Conservation (phyloP, 495 filamentous ascomycete genomes). For the Xylaria scruposa region DNA sequence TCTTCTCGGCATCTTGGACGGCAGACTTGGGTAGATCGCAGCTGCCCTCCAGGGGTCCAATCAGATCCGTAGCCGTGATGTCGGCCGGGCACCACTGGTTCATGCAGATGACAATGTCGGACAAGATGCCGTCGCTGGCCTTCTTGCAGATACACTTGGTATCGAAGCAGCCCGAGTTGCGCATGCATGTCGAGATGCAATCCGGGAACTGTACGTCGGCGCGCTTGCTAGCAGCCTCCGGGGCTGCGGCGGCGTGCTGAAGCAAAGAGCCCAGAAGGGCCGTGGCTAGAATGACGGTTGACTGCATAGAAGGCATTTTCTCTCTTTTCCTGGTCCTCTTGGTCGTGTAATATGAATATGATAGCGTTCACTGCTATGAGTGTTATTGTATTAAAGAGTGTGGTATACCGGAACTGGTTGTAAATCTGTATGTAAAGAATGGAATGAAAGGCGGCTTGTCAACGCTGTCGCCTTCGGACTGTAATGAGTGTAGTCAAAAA, state of each 20-base stretch:
- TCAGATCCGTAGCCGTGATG: slow-evolving; percentile 37
- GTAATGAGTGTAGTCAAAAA: background rate
- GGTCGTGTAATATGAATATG: background rate
- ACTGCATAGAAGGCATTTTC: slow-evolving; percentile 38
- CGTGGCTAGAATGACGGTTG: slow-evolving; percentile 32
- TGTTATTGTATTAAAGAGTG: background rate
- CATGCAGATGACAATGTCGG: slow-evolving; percentile 45
- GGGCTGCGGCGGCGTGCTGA: slow-evolving; percentile 27
- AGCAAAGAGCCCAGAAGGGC: slow-evolving; percentile 37
- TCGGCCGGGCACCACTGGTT: slow-evolving; percentile 42
- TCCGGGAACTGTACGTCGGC: slow-evolving; percentile 28
- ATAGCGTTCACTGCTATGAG: background rate
- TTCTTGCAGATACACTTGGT: slow-evolving; percentile 45
- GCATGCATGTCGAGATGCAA: slow-evolving; percentile 45
- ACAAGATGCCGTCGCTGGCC: slow-evolving; percentile 40
- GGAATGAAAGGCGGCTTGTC: slow-evolving; percentile 25
- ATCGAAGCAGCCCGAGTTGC: slow-evolving; percentile 43
- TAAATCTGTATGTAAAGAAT: slow-evolving; percentile 21
- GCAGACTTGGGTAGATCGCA: slow-evolving; percentile 40
- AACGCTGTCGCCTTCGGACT: slow-evolving; percentile 17
- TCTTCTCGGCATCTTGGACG: slow-evolving; percentile 33
- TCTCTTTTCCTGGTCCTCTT: background rate
- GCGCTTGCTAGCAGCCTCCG: slow-evolving; percentile 30
- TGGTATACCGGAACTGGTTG: background rate
- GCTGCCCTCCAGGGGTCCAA: slow-evolving; percentile 38